These are phyloP conservation scores for Verbascum thapsus DNA, from an alignment of 257 asterid genomes.

Conservation along the genomic window DNA sequence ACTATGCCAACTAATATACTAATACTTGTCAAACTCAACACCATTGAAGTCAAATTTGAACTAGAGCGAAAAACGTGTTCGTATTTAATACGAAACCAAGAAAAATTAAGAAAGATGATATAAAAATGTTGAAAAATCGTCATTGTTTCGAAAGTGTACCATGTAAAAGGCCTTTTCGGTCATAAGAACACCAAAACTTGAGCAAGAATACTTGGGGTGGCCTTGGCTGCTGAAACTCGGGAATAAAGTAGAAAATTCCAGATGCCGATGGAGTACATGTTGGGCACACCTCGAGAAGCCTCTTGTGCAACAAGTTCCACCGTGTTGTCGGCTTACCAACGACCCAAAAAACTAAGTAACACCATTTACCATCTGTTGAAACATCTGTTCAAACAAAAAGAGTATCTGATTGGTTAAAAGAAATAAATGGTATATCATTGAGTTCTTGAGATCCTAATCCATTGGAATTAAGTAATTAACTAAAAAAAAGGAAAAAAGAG, in stretches of 20 bases:
- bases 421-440: background rate
- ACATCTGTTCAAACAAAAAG: slow-evolving; percentile 48
- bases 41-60: slow-evolving; percentile 36
- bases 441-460: slow-evolving; percentile 14
- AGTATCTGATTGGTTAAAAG: background rate
- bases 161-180: slow-evolving; percentile 65
- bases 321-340: slow-evolving; percentile 49
- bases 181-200: slow-evolving; percentile 69
- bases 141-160: slow-evolving; percentile 43
- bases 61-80: background rate
- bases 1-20: slow-evolving; percentile 21
- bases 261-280: slow-evolving; percentile 63
- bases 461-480: no score
- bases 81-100: background rate
- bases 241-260: slow-evolving; percentile 54
- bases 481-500: no score
- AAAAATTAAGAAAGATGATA: background rate
- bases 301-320: slow-evolving; percentile 62
- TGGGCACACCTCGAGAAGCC: slow-evolving; percentile 78
- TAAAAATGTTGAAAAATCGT: background rate
- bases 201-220: slow-evolving; percentile 53
- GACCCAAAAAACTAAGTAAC: slow-evolving; percentile 79
- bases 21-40: slow-evolving; percentile 12
- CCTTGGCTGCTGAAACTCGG: slow-evolving; percentile 63
- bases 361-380: slow-evolving; percentile 85